phyloP scores from a whole-genome alignment of 2,329 filamentous ascomycete genomes.

The Boeremia exigua region DNA sequence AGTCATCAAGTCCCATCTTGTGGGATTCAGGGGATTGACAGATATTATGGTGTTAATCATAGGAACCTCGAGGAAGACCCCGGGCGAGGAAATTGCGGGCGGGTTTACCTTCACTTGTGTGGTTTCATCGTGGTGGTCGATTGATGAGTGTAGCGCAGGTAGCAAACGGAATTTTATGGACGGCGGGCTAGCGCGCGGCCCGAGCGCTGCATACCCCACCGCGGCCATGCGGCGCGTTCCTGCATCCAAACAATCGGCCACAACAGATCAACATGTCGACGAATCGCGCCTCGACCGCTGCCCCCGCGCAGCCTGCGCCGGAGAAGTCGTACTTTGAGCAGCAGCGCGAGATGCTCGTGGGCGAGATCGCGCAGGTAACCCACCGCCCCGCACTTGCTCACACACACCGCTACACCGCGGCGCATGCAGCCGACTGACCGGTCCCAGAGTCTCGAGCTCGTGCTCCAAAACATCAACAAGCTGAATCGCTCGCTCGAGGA shows the following conservation, averaged over 20 bases:
- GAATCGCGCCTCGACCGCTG: slow-evolving; percentile 27
- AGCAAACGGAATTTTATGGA: slow-evolving; percentile 27
- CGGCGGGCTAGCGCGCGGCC: slow-evolving; percentile 22
- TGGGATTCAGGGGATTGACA: slow-evolving; percentile 80
- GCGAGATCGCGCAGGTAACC: slow-evolving; percentile 73
- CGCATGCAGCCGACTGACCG: slow-evolving; percentile 5
- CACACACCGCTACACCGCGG: slow-evolving; percentile 40
- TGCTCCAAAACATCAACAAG: slow-evolving; percentile 94
- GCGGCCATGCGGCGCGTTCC: slow-evolving; percentile 12
- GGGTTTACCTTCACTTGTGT: slow-evolving; percentile 45
- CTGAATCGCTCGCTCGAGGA: slow-evolving; percentile 91
- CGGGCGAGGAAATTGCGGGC: slow-evolving; percentile 8
- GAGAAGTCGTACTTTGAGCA: slow-evolving; percentile 71
- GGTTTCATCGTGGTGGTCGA: slow-evolving; percentile 41
- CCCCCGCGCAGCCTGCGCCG: slow-evolving; percentile 23
- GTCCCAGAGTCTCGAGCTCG: slow-evolving; percentile 76
- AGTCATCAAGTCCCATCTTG: slow-evolving; percentile 58
- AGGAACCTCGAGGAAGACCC: slow-evolving; percentile 14
- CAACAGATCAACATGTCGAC: slow-evolving; percentile 29
- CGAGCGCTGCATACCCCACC: slow-evolving; percentile 8
- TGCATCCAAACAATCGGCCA: slow-evolving; percentile 17
- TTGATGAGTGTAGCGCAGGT: slow-evolving; percentile 18
- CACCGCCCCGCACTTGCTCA: slow-evolving; percentile 10
- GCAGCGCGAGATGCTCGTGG: slow-evolving; percentile 73
- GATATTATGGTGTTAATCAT: slow-evolving; percentile 76